Base-by-base conservation (phyloP, 768 basidiomycete genomes). In the Agaricus sinodeliciosus region DNA sequence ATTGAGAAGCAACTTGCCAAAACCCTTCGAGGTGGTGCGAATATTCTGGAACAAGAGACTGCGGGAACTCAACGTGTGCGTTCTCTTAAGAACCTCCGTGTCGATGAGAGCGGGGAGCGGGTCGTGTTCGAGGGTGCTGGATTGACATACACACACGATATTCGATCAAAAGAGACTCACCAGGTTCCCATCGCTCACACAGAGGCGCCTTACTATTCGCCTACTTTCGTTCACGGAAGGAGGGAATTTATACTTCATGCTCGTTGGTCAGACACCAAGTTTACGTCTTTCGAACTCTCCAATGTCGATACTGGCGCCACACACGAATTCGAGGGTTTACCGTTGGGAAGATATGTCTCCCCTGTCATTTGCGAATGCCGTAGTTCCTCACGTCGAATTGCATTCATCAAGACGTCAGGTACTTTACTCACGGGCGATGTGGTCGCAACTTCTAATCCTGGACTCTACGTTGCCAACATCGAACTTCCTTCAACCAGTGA, bases 111-210 rank as follows among this genome's bases (percentile, higher is more conserved):
- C 1, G 86, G 85, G 27, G 60, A 65, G 3, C 72, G 64, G 27
- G 81, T 75, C 1, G 75, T 81, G 18, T 88, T 87, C 66, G 78
- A 86, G 65, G 86, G 78, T n/a, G 82, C 81, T 7, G 85, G 85
- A 1, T 68, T 72, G 1, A 79, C 75, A 0, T 81, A 80, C 54
- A 68, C 79, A 47, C 79, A 82, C 51, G 57, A 70, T 11, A 60
- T 78, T 5, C 67, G 69, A 28, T 61, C 63, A 37, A 60, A 67
- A 4, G 57, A 63, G 3, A 62, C 69, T 4, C 56, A 47, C 6
- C 68, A 71, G 34, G 71, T 79, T 7, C 84, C 85, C 7, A 72
- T 76, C n/a, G 63, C 77, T 4, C 63, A 81, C 48, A 52, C 72
- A 9, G 63, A 65, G 5, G 71, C 69, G 1, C 69, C 81, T 1